A percentile compares a stretch with the other conserved stretches of the same genome.
Evolutionary conservation across 768 basidiomycete species (phyloP).

Genomic region (Strobilomyces dryophilus): DNA sequence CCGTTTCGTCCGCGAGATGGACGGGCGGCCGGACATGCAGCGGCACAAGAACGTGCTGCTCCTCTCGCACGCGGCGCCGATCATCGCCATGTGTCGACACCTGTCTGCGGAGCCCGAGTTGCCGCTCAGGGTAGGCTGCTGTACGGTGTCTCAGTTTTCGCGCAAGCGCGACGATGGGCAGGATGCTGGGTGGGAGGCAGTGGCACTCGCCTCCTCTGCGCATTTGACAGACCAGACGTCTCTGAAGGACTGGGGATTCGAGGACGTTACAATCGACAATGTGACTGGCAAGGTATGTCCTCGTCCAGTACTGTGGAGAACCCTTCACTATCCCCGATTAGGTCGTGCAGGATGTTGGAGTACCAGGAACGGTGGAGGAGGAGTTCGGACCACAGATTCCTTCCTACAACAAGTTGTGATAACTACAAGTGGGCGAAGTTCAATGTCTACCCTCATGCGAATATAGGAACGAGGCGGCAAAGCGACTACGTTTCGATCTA

Average conservation of each 20-base stretch:
- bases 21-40: conserved; percentile 36
- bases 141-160: conserved; percentile 59
- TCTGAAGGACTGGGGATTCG: conserved; percentile 77
- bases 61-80: conserved; percentile 72
- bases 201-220: conserved; percentile 47
- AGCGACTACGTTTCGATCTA: conserved; percentile 1
- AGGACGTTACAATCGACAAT: conserved; percentile 52
- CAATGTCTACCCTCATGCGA: background rate
- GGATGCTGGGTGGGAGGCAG: conserved; percentile 44
- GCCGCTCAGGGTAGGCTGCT: conserved; percentile 67
- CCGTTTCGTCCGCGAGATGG: conserved; percentile 49
- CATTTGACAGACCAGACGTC: conserved; percentile 54
- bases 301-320: background rate
- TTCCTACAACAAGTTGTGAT: conserved; percentile 9
- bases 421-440: background rate
- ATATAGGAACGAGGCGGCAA: background rate
- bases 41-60: conserved; percentile 54
- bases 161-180: conserved; percentile 32
- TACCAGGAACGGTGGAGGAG: conserved; percentile 58
- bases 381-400: conserved; percentile 50
- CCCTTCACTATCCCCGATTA: conserved; percentile 22
- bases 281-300: conserved; percentile 54
- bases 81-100: conserved; percentile 59
- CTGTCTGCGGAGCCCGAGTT: conserved; percentile 51
- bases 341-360: conserved; percentile 70